Percentiles rank a stretch among this genome's conserved stretches.
phyloP scores from a whole-genome alignment of 2,329 filamentous ascomycete species.

The Botrytis aclada region DNA sequence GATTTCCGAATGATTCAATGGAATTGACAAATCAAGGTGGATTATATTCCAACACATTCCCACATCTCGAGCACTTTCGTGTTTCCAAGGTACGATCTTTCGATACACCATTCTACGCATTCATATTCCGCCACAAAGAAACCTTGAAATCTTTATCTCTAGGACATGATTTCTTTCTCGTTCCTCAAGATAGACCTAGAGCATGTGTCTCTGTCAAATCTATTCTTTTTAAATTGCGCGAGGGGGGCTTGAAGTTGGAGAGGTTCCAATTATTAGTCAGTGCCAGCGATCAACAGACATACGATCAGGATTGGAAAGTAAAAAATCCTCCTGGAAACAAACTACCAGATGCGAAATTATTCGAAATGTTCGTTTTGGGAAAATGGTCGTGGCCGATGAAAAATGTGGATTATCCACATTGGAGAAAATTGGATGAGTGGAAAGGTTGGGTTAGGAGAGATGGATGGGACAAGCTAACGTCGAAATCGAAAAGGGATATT shows the following conservation, averaged over 20 bases:
- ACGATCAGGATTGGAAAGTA: neutral
- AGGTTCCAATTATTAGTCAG: slow-evolving; percentile 18
- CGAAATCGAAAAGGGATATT: neutral
- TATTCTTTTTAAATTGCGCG: neutral
- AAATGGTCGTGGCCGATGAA: slow-evolving; percentile 17
- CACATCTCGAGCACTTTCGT: neutral
- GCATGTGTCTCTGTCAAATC: slow-evolving; percentile 9
- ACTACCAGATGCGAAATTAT: slow-evolving; percentile 13
- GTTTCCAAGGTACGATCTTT: slow-evolving; percentile 11
- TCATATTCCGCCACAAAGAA: neutral
- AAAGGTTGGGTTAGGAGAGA: slow-evolving; percentile 13
- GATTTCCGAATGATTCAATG: neutral
- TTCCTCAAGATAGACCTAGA: neutral
- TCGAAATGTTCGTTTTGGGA: slow-evolving; percentile 13
- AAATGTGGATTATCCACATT: slow-evolving; percentile 15
- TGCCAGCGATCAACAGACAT: slow-evolving; percentile 5
- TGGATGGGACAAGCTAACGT: neutral
- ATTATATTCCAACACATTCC: slow-evolving; percentile 8
- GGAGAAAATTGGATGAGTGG: slow-evolving; percentile 14
- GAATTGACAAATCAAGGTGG: neutral
- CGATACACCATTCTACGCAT: slow-evolving; percentile 1
- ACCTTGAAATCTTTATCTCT: slow-evolving; percentile 13
- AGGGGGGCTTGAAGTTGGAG: neutral
- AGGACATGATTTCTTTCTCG: slow-evolving; percentile 4
- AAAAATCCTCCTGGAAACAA: neutral